phyloP scores from a whole-genome alignment of 2,329 filamentous ascomycete genomes.

The Trichoderma sp. region DNA sequence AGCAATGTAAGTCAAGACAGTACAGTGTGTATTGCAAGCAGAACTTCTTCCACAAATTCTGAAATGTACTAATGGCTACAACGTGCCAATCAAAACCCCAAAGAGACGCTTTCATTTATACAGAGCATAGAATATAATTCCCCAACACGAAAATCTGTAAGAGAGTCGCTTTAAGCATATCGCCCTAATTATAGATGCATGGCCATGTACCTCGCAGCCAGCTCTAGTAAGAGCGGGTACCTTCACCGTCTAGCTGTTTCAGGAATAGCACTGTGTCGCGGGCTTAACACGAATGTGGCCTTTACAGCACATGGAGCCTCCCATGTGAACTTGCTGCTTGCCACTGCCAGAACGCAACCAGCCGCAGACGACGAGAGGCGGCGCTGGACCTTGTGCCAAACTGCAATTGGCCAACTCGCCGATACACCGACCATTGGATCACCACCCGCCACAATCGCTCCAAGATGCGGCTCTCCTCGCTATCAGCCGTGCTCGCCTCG shows the following conservation, averaged over 20 bases:
- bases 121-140: neutral
- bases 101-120: no score
- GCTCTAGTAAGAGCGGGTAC: neutral
- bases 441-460: slow-evolving; percentile 14
- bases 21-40: slow-evolving; percentile 1
- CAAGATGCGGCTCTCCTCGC: slow-evolving; percentile 51
- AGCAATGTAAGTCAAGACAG: neutral
- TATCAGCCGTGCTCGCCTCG: slow-evolving; percentile 53
- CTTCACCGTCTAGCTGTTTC: slow-evolving; percentile 16
- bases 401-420: slow-evolving; percentile 22
- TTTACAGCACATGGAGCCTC: slow-evolving; percentile 8
- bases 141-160: neutral
- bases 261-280: slow-evolving; percentile 23
- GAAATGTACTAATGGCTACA: no score
- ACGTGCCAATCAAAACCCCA: neutral
- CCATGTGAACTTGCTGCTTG: slow-evolving; percentile 15
- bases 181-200: neutral
- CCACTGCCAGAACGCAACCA: slow-evolving; percentile 4
- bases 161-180: neutral
- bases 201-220: neutral
- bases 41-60: neutral
- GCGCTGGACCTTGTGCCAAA: slow-evolving; percentile 17
- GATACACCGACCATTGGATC: slow-evolving; percentile 10
- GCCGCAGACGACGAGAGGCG: slow-evolving; percentile 23
- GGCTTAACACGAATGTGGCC: slow-evolving; percentile 24